Evolutionary conservation across 1,139 yeast genomes (phyloP), one percentile per base, ranked within the genome.

Genomic region (Taphrina confusa): DNA sequence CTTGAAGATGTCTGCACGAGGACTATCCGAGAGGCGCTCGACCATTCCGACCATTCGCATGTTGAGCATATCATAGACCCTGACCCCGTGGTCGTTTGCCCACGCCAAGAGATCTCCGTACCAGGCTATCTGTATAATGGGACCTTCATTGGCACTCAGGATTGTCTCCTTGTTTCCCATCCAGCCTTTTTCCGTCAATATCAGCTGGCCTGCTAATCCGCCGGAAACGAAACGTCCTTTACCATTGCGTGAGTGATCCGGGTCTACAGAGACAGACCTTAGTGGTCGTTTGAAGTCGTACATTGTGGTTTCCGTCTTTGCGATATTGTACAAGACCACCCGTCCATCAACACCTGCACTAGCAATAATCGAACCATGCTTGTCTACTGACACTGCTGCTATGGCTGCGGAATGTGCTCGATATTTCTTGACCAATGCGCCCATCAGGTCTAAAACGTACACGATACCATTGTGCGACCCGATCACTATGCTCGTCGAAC

Each of bases 211-310:
- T 14, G 92, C 85, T 77, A 85, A 89, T 0, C 97, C 97, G 2
- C 97, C 97, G 37, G 91, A 84, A 0, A 88, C 77, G 25, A 66
- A 40, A 16, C 63, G 55, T 66, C 89, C 90, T 9, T 85, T 78
- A 61, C 82, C 80, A 0, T 83, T 78, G 11, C 76, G 78, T 45
- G 72, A 71, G 70, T 87, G 92, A 64, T 84, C 81, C 18, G 82
- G 81, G 66, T 88, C 95, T 4, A 94, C 72, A 0, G 91, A 86
- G 2, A 92, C 94, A 0, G 95, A 83, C 70, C 90, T 95, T 0
- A 94, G 81, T 0, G 98, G 97, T 33, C 97, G 75, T 68, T 87
- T 85, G 71, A 90, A 88, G 71, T 90, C 95, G 66, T 82, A 86
- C 33, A 60, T 44, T 3, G 23, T 20, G 25, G 60, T 52, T 51